These are phyloP conservation scores for Cairneyella variabilis DNA, from an alignment of 495 filamentous ascomycete genomes.

Conservation along the genomic window DNA sequence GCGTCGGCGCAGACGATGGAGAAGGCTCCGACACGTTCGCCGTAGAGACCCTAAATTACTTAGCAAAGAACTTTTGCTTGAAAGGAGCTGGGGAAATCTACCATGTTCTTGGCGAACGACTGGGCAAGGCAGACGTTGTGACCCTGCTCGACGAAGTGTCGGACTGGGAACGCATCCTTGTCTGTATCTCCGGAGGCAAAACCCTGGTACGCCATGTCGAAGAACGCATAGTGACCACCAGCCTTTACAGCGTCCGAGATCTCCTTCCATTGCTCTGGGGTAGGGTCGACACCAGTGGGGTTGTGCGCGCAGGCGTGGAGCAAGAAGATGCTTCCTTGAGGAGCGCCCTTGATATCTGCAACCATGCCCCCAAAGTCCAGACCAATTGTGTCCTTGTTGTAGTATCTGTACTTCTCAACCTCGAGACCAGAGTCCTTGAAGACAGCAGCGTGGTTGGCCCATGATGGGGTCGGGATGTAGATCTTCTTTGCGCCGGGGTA, in stretches of 20 bases:
- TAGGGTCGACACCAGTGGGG: slow-evolving; percentile 96
- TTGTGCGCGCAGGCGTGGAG: slow-evolving; percentile 98
- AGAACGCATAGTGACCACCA: slow-evolving; percentile 90
- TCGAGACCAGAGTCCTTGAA: slow-evolving; percentile 90
- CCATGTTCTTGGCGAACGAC: slow-evolving; percentile 99
- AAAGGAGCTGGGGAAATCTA: slow-evolving; percentile 34
- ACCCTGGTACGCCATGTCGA: slow-evolving; percentile 99
- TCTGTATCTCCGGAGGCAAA: slow-evolving; percentile 92
- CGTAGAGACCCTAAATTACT: slow-evolving; percentile 69
- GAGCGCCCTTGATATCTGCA: slow-evolving; percentile 84
- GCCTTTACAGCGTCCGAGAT: slow-evolving; percentile 88
- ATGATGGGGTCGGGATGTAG: slow-evolving; percentile 93
- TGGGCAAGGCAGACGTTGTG: slow-evolving; percentile 87
- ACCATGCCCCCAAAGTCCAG: slow-evolving; percentile 95
- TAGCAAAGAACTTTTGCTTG: slow-evolving; percentile 31
- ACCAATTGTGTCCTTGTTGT: slow-evolving; percentile 97
- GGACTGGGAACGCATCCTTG: slow-evolving; percentile 85
- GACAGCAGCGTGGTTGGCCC: slow-evolving; percentile 97
- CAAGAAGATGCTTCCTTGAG: slow-evolving; percentile 80
- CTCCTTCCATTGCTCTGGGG: slow-evolving; percentile 85
- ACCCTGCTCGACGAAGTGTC: slow-evolving; percentile 89
- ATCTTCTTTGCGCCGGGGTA: slow-evolving; percentile 88
- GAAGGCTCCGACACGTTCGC: slow-evolving; percentile 97
- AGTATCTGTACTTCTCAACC: slow-evolving; percentile 95
- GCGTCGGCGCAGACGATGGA: slow-evolving; percentile 78